Percentiles rank a stretch among this genome's conserved stretches.
These are phyloP conservation scores for Keithomyces neogunnii DNA, from an alignment of 2,329 filamentous ascomycete species.

Conservation along the genomic window DNA sequence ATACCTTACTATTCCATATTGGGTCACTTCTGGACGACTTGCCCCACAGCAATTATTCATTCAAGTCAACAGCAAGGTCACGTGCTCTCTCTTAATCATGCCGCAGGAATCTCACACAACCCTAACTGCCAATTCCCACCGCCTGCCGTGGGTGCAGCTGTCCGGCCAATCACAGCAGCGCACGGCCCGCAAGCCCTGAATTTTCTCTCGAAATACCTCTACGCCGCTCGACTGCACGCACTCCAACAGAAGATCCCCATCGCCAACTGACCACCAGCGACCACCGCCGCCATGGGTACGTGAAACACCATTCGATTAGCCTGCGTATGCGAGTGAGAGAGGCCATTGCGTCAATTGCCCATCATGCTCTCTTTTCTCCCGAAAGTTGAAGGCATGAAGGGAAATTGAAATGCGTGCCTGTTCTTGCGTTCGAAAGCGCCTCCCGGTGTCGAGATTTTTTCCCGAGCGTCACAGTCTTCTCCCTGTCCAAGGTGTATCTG, in stretches of 20 bases:
- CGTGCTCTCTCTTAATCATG: neutral
- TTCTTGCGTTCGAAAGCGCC: slow-evolving; percentile 7
- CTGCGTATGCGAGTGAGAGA: slow-evolving; percentile 42
- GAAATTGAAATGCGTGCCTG: neutral
- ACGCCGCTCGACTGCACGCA: slow-evolving; percentile 12
- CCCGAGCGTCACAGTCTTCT: neutral
- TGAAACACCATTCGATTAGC: slow-evolving; percentile 30
- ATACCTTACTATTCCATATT: no score
- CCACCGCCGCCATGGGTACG: slow-evolving; percentile 54
- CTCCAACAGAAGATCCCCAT: slow-evolving; percentile 20
- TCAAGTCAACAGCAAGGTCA: neutral
- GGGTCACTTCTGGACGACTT: neutral
- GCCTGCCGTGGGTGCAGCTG: slow-evolving; percentile 17
- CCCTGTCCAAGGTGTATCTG: slow-evolving; percentile 10
- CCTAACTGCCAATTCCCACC: slow-evolving; percentile 39
- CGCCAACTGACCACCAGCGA: slow-evolving; percentile 33
- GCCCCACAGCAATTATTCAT: neutral
- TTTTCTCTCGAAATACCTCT: slow-evolving; percentile 18
- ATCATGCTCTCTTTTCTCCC: neutral
- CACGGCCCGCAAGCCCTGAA: slow-evolving; percentile 17
- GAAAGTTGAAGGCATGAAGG: slow-evolving; percentile 12
- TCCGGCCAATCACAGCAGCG: slow-evolving; percentile 9
- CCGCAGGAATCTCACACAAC: slow-evolving; percentile 9
- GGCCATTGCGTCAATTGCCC: slow-evolving; percentile 1
- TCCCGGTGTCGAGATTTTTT: slow-evolving; percentile 1